Evolutionary conservation across 2,329 filamentous ascomycete species (phyloP), one percentile per base, ranked within the genome.

Genomic region (Pseudogymnoascus sp.): DNA sequence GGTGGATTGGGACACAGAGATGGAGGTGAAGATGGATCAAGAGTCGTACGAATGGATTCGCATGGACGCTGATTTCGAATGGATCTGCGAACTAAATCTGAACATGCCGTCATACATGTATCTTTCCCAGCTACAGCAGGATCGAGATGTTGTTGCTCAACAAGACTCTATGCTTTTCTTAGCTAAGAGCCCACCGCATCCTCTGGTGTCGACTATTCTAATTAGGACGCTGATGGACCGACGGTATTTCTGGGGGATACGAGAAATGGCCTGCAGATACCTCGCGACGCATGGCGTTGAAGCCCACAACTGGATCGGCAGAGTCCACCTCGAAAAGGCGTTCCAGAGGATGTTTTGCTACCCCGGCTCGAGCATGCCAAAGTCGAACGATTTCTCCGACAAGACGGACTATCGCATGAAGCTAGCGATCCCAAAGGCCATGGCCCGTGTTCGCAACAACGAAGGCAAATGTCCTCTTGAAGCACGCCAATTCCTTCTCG

Each of bases 21-120:
- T 93, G 15, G 93, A 97, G 75, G 83, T 88, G 36, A 87, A 87
- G 71, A 97, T 99, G 93, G 91, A 95, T 64, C 87, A 92, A 67
- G 95, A 99, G 73, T 96, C 91, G 0, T 99, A 97, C 71, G 95
- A 99, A 74, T 99, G 96, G 95, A 96, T 99, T 69, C 88, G 95
- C 19, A 90, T 97, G 77, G 95, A 99, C 75, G 93, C 93, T 15
- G 96, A 99, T 76, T 97, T 97, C 69, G 95, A 99, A 74, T 99
- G 95, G 95, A 87, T 97, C 64, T 95, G 90, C 76, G 88, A 88
- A 68, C 90, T 96, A 75, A 87, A 88, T 65, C 78, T 88, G 60
- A 88, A 87, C 67, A 91, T 97, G 82, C 91, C 91, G 53, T 86
- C 91, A 4, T 97, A 97, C 80, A 99, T 99, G 96, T 97, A 95